phyloP scores from a whole-genome alignment of 192 early-diverging fungal genomes.

The Borealophlyctis nickersoniae region DNA sequence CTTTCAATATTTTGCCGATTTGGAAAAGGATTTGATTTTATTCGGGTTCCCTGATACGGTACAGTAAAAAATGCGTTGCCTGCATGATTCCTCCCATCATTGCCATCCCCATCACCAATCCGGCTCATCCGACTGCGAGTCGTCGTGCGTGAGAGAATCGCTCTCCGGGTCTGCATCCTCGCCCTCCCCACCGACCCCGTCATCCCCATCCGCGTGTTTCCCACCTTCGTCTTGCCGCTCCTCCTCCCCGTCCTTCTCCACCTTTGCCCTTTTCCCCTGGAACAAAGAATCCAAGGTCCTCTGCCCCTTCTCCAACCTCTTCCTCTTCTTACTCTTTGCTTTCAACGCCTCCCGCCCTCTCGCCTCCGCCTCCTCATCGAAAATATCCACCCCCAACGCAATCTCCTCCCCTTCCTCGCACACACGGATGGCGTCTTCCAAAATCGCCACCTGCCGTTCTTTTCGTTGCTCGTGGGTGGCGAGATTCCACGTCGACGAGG shows the following conservation, averaged over 20 bases:
- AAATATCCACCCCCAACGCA: background rate
- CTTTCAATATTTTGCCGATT: no score
- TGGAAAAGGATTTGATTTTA: no score
- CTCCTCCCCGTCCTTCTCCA: background rate
- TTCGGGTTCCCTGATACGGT: no score
- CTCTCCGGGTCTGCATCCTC: no score
- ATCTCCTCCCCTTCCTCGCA: background rate
- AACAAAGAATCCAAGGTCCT: background rate
- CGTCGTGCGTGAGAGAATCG: no score
- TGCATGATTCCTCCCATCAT: no score
- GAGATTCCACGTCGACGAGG: background rate
- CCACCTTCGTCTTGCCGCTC: background rate
- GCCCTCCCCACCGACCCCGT: background rate
- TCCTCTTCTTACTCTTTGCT: background rate
- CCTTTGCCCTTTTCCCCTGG: background rate
- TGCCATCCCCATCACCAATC: no score
- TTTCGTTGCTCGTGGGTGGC: background rate
- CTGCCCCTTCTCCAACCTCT: conserved; percentile 2
- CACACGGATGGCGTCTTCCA: background rate
- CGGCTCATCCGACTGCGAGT: no score
- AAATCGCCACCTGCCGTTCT: background rate
- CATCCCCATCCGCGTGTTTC: background rate
- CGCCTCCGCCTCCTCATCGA: background rate
- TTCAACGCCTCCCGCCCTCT: background rate
- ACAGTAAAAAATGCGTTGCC: no score